Conservation (phyloP, 352 stramenopile species). For the Phytophthora sansomeana region DNA sequence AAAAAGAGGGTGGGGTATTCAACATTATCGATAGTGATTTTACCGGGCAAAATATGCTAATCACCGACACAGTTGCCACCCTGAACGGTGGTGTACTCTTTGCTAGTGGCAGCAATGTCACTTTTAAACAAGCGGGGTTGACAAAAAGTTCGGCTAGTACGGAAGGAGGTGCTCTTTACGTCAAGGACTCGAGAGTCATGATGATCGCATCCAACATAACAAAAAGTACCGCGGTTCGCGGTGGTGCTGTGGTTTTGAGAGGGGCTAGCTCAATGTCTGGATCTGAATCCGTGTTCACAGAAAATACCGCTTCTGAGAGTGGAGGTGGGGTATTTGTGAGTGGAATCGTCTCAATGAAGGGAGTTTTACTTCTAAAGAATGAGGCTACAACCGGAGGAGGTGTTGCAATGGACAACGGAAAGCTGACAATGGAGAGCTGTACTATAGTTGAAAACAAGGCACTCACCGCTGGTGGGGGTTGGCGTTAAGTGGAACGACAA, state of each 20-base stretch:
- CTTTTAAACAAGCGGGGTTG: constrained; percentile 25
- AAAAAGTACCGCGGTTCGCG: constrained; percentile 27
- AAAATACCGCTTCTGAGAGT: constrained; percentile 31
- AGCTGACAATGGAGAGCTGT: constrained; percentile 21
- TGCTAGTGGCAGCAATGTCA: constrained; percentile 18
- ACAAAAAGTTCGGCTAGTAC: constrained; percentile 17
- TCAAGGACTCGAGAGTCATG: constrained; percentile 20
- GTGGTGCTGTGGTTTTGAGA: constrained; percentile 37
- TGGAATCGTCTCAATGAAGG: constrained; percentile 20
- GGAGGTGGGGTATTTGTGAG: constrained; percentile 28
- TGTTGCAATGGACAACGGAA: constrained; percentile 28
- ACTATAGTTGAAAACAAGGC: constrained; percentile 22
- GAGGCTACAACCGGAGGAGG: constrained; percentile 28
- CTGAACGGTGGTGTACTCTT: constrained; percentile 41
- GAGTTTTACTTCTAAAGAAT: constrained; percentile 17
- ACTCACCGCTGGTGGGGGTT: constrained; percentile 25
- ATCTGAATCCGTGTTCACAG: constrained; percentile 6
- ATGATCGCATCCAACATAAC: constrained; percentile 37
- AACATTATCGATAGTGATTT: constrained; percentile 26
- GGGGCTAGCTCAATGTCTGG: constrained; percentile 16
- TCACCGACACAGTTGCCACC: constrained; percentile 25
- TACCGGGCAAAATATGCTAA: constrained; percentile 30
- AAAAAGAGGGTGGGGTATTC: constrained; percentile 34
- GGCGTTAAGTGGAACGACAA: constrained; percentile 11
- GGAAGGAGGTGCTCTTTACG: constrained; percentile 46